Evolutionary conservation across 805 yeast species (phyloP).

Genomic region (Lipomyces chichibuensis): DNA sequence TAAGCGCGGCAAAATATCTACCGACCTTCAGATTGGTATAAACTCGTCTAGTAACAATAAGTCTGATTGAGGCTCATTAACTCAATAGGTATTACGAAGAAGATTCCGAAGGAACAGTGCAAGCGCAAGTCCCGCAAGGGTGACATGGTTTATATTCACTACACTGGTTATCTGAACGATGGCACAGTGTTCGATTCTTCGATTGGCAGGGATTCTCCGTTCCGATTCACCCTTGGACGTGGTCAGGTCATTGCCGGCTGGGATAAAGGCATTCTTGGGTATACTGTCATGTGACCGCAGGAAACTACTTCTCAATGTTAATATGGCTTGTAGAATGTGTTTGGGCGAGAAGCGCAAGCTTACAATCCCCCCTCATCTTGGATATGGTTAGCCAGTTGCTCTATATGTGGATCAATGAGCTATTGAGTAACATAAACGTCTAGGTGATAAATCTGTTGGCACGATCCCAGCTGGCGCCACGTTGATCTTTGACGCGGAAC

Average conservation of each 20-base stretch:
- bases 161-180: conserved; percentile 68
- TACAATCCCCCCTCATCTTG: conserved; percentile 76
- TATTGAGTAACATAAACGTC: not conserved
- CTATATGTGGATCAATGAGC: conserved; percentile 54
- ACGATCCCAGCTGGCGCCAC: conserved; percentile 80
- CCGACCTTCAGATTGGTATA: conserved; percentile 23
- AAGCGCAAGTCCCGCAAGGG: conserved; percentile 60
- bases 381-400: conserved; percentile 58
- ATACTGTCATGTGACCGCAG: conserved; percentile 22
- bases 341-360: conserved; percentile 82
- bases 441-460: conserved; percentile 43
- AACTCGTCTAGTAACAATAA: not conserved
- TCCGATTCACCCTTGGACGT: conserved; percentile 70
- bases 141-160: conserved; percentile 74
- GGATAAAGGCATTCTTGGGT: conserved; percentile 78
- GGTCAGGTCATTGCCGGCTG: conserved; percentile 87
- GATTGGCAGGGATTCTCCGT: conserved; percentile 62
- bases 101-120: conserved; percentile 28
- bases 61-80: not conserved
- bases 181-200: conserved; percentile 81
- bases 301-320: not conserved
- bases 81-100: conserved; percentile 19
- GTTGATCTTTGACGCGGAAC: conserved; percentile 66
- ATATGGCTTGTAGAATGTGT: conserved; percentile 58
- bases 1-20: not conserved